phyloP scores from a whole-genome alignment of 2,329 filamentous ascomycete species.

The Fusarium sp. region DNA sequence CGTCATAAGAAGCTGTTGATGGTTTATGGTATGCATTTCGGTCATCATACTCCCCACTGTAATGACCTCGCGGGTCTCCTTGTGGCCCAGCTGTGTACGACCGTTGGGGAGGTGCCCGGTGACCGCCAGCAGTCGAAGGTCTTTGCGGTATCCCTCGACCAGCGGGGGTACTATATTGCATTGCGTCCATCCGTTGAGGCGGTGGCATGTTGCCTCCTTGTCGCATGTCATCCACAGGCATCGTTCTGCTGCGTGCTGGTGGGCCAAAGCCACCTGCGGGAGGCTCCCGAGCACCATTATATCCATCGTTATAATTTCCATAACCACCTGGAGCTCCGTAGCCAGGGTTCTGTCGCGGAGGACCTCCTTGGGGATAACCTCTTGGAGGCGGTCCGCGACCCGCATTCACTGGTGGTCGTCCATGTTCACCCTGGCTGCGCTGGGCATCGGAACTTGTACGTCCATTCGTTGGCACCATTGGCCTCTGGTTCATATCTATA shows the following conservation, averaged over 20 bases:
- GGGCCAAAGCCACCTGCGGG: constrained; percentile 60
- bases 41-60: constrained; percentile 49
- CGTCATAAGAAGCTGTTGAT: constrained; percentile 57
- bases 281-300: constrained; percentile 47
- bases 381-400: constrained; percentile 46
- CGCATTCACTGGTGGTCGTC: constrained; percentile 42
- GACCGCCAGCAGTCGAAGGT: constrained; percentile 66
- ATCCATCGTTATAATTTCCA: constrained; percentile 46
- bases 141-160: constrained; percentile 62
- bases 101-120: constrained; percentile 65
- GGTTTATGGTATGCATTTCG: constrained; percentile 47
- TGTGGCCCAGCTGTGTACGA: constrained; percentile 59
- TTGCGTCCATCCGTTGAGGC: constrained; percentile 56
- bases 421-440: constrained; percentile 45
- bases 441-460: constrained; percentile 46
- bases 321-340: constrained; percentile 42
- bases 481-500: constrained; percentile 51
- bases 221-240: constrained; percentile 64
- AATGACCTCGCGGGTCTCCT: constrained; percentile 52
- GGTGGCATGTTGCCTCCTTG: constrained; percentile 53
- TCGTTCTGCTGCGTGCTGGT: constrained; percentile 70
- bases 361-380: constrained; percentile 51
- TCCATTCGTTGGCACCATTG: constrained; percentile 36
- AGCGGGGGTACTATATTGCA: constrained; percentile 59
- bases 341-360: constrained; percentile 45